Evolutionary conservation across 2,329 filamentous ascomycete species (phyloP).

Genomic region (Colletotrichum truncatum): DNA sequence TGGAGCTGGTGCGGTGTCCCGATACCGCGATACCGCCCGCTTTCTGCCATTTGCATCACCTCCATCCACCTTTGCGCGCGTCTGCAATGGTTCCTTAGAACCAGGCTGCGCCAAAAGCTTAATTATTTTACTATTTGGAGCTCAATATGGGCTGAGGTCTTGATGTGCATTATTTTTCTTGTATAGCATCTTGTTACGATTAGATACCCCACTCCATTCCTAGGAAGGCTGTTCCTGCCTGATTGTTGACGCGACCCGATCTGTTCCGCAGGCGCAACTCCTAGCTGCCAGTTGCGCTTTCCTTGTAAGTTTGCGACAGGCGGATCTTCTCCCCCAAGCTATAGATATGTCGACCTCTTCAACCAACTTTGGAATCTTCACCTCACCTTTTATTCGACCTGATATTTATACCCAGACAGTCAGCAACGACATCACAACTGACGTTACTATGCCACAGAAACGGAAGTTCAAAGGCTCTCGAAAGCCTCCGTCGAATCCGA

Average conservation of each 20-base stretch:
- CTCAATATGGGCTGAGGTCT: slow-evolving; percentile 2
- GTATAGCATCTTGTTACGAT: slow-evolving; percentile 2
- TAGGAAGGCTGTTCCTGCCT: background rate
- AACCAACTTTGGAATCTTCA: too few relatives aligned
- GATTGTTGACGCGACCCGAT: background rate
- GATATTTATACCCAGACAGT: background rate
- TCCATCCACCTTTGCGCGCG: background rate
- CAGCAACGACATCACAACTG: background rate
- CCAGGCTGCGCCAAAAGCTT: background rate
- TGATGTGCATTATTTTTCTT: background rate
- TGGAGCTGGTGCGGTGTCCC: background rate
- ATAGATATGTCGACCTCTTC: background rate
- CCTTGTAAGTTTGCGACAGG: background rate
- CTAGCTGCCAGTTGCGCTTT: background rate
- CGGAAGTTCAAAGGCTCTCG: background rate
- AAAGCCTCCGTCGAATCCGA: background rate
- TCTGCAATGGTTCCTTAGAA: background rate
- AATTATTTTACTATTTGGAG: background rate
- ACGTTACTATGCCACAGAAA: background rate
- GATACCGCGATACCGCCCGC: background rate
- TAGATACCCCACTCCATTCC: slow-evolving; percentile 14
- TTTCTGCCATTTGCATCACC: slow-evolving; percentile 10
- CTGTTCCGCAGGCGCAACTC: background rate
- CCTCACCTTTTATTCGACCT: too few relatives aligned
- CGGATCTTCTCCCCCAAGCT: background rate